Percentiles rank a stretch among this genome's conserved stretches.
Conservation (phyloP, 768 basidiomycete genomes). For the Lactarius indigo region DNA sequence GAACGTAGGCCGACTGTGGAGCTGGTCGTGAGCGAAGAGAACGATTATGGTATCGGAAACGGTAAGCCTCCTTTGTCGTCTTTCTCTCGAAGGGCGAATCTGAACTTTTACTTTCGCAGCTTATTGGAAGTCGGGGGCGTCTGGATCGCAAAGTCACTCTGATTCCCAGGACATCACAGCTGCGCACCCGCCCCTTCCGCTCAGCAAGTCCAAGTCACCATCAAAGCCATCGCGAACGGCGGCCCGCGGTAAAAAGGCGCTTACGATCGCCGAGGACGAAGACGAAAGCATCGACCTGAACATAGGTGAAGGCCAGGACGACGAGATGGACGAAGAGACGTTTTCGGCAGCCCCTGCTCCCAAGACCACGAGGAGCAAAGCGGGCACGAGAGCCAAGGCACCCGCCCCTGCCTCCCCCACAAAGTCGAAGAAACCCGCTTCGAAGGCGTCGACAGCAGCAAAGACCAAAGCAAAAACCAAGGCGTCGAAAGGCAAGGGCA, state of each 20-base stretch:
- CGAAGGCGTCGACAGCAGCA: not conserved
- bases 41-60: constrained; percentile 53
- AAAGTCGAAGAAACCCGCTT: not conserved
- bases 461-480: not conserved
- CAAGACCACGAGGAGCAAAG: not conserved
- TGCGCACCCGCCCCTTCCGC: constrained; percentile 9
- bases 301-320: not conserved
- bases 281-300: not conserved
- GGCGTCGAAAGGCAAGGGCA: not conserved
- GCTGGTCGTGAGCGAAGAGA: constrained; percentile 48
- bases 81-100: constrained; percentile 7
- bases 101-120: not conserved
- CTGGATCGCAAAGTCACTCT: constrained; percentile 44
- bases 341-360: not conserved
- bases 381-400: not conserved
- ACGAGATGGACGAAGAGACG: not conserved
- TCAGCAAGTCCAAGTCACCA: constrained; percentile 4
- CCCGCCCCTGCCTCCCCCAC: not conserved
- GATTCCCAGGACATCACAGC: constrained; percentile 36
- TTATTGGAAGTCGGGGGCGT: constrained; percentile 3
- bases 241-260: not conserved
- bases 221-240: constrained; percentile 4
- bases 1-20: constrained; percentile 40
- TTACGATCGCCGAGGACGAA: not conserved
- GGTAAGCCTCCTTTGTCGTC: constrained; percentile 35